These are phyloP conservation scores for Sergeia podlipaevii DNA, from an alignment of 208 protist genomes.

Conservation along the genomic window DNA sequence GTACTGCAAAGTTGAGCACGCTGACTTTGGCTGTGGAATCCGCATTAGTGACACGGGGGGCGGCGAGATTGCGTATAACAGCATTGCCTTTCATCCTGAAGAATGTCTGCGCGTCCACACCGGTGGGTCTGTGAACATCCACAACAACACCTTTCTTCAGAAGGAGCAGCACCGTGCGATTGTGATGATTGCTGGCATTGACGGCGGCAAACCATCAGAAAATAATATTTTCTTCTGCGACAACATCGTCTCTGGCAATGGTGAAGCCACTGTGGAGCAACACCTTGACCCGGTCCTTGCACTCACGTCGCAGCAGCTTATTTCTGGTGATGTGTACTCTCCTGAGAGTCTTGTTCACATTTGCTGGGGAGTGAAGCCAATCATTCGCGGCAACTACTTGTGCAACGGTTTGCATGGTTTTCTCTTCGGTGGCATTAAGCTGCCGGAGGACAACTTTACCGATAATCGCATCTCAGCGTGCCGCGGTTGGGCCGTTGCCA, in stretches of 20 bases:
- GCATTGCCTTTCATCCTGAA: slow-evolving; percentile 31
- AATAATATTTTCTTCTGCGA: slow-evolving; percentile 26
- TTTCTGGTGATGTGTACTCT: slow-evolving; percentile 1
- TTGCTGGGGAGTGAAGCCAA: slow-evolving; percentile 13
- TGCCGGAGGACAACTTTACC: slow-evolving; percentile 20
- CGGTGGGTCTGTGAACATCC: slow-evolving; percentile 15
- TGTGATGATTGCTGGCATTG: slow-evolving; percentile 26
- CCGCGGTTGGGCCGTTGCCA: slow-evolving; percentile 21
- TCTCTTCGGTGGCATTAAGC: slow-evolving; percentile 15
- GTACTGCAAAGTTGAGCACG: slow-evolving; percentile 29
- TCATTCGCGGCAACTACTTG: slow-evolving; percentile 24
- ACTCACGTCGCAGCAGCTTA: slow-evolving; percentile 13
- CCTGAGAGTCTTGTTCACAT: slow-evolving; percentile 22
- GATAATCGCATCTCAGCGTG: slow-evolving; percentile 31
- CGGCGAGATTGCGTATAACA: slow-evolving; percentile 34
- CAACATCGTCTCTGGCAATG: slow-evolving; percentile 35
- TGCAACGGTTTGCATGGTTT: slow-evolving; percentile 38
- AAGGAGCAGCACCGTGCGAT: slow-evolving; percentile 11
- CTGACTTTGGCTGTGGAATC: slow-evolving; percentile 25
- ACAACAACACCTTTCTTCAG: slow-evolving; percentile 32
- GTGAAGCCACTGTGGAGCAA: slow-evolving; percentile 6
- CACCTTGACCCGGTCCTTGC: slow-evolving; percentile 14
- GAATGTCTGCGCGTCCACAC: slow-evolving; percentile 30
- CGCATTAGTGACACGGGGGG: slow-evolving; percentile 17
- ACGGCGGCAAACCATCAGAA: slow-evolving; percentile 1